Base-by-base conservation (phyloP, 495 filamentous ascomycete genomes). In the Tuber aestivum region DNA sequence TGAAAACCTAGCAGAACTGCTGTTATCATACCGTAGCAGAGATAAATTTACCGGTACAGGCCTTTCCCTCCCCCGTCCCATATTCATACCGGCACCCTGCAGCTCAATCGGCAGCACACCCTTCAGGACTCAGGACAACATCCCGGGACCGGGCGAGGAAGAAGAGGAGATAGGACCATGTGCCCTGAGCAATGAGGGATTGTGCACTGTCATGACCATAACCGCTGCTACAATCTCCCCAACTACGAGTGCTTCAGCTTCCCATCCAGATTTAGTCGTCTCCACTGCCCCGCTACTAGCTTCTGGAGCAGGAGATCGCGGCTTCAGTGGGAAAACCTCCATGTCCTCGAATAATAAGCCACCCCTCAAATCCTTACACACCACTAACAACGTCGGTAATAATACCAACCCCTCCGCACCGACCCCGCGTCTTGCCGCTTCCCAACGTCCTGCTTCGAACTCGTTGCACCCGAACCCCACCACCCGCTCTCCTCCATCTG, bases 401-500 rank as follows among this genome's bases (percentile, higher is more conserved):
- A 71, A 76, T n/a, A 65, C 74, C 40, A 71, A 72, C 70, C 81
- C 77, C n/a, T 77, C 80, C 32, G 78, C 81, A 45, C 80, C 81
- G 38, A 78, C 78, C 72, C 72, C 77, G 23, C 75, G 75, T 77
- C 71, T 78, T 23, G 81, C 74, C 72, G 20, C 74, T 35, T 35
- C 70, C 44, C 78, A 79, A 38, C 78, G 71, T 16, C 72, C 76
- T 69, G 40, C 75, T 42, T 72, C 61, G 9, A 75, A 80, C 72
- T 74, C 73, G 2, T 76, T 80, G 6, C 80, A 80, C 23, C 80
- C 80, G 12, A 80, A 80, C 70, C 75, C 80, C 61, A 77, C 80
- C 45, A 75, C 80, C 16, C 75, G 81, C 42, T 78, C 80, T 69
- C 81, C 81, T 32, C 72, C 77, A 68, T 76, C 74, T 5, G 35